These are phyloP conservation scores for Colletotrichum higginsianum DNA, from an alignment of 2,329 filamentous ascomycete species.

Conservation along the genomic window DNA sequence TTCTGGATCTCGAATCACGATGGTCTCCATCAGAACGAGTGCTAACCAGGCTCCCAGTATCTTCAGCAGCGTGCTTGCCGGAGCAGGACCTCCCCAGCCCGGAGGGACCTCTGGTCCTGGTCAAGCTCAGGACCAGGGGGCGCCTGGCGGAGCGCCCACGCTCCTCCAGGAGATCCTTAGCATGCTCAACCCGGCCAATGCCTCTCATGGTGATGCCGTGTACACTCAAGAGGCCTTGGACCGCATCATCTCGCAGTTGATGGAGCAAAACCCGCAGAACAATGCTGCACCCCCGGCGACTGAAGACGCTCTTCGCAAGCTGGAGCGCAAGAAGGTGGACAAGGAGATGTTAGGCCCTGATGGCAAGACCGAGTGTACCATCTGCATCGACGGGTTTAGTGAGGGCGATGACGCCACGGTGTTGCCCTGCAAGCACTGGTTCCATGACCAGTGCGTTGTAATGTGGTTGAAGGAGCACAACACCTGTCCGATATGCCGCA, in stretches of 20 bases:
- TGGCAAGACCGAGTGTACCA: conserved; percentile 87
- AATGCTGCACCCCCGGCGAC: conserved; percentile 88
- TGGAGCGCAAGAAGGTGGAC: conserved; percentile 81
- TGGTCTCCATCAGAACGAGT: conserved; percentile 38
- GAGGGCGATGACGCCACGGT: conserved; percentile 81
- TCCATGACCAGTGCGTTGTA: conserved; percentile 85
- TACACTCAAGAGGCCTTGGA: conserved; percentile 94
- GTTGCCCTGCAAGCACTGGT: conserved; percentile 94
- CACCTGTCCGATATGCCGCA: conserved; percentile 88
- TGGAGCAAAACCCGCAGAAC: conserved; percentile 84
- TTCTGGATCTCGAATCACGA: conserved; percentile 40
- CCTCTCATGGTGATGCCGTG: conserved; percentile 82
- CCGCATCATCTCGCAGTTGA: conserved; percentile 86
- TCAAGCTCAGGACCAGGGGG: conserved; percentile 33
- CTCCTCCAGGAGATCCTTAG: conserved; percentile 68
- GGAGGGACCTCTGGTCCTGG: conserved; percentile 41
- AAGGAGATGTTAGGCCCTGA: conserved; percentile 76
- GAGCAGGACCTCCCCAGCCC: conserved; percentile 53
- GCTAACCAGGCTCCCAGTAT: conserved; percentile 59
- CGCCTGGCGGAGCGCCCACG: conserved; percentile 38
- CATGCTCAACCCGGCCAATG: conserved; percentile 68
- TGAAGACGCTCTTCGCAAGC: conserved; percentile 77
- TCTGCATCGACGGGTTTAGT: conserved; percentile 91
- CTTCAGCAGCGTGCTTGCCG: conserved; percentile 62
- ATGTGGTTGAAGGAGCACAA: conserved; percentile 93